phyloP scores from a whole-genome alignment of 2,329 filamentous ascomycete species.

The Drechslerella coelobrocha region DNA sequence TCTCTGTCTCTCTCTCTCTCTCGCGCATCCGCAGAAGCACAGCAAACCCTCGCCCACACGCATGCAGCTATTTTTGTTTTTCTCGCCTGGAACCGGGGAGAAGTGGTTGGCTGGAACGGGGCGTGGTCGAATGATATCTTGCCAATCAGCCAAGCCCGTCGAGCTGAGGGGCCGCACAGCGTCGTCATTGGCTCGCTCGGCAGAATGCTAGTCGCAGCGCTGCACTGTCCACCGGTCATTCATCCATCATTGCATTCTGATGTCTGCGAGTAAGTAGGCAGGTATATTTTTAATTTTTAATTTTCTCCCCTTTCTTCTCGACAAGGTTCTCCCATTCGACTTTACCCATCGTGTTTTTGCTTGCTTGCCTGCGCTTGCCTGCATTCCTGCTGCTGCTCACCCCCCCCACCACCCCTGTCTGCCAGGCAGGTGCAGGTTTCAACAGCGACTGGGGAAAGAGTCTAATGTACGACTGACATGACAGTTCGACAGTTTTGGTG shows the following conservation, averaged over 20 bases:
- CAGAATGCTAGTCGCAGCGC: conserved; percentile 31
- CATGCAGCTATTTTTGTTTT: conserved; percentile 48
- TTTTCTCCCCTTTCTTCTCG: background rate
- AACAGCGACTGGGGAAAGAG: background rate
- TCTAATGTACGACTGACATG: background rate
- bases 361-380: background rate
- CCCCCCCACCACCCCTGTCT: background rate
- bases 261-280: no score
- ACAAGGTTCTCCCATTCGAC: conserved; percentile 5
- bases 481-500: conserved; percentile 1
- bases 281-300: no score
- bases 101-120: conserved; percentile 41
- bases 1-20: background rate
- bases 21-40: background rate
- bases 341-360: background rate
- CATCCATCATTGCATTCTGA: background rate
- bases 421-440: background rate
- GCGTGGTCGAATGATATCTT: conserved; percentile 32
- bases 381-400: background rate
- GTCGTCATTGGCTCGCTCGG: conserved; percentile 38
- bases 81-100: conserved; percentile 47
- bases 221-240: no score
- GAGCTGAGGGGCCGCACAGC: conserved; percentile 31
- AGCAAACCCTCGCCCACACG: conserved; percentile 12
- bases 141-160: background rate